Base-by-base conservation (phyloP, 2,329 filamentous ascomycete genomes). In the Xylaria sp. region DNA sequence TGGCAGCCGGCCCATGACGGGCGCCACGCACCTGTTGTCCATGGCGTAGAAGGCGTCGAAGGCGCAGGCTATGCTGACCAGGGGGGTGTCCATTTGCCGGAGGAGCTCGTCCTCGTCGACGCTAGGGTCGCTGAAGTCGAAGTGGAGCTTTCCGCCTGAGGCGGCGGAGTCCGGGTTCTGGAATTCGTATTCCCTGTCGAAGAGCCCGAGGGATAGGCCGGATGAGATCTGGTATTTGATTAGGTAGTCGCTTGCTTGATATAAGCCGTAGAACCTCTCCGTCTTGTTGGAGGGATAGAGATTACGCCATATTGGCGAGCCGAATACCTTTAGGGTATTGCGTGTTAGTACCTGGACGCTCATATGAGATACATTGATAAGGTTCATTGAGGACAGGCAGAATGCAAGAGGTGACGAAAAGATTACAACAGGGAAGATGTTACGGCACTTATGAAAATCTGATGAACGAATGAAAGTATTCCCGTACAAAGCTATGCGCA, bases 401-500 rank as follows among this genome's bases (percentile, higher is more conserved):
- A 19, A 47, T 12, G 6, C 17, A 24, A 11, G 21, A 8, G 47
- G 24, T 48, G 19, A 48, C 1, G 19, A 24, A 24, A 21, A 8
- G 24, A 48, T 17, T 3, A 17, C n/a, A 4, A 9, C 17, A 21
- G 3, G 17, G n/a, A 50, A 39, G 9, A 14, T 45, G 8, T 14
- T 17, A 59, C 12, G 19, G 21, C 4, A 2, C 19, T 4, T 11
- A 19, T 50, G 30, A 39, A 9, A 4, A 11, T 34, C 24, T 17
- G 7, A 9, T 12, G 17, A 32, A 30, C 7, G 9, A 12, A 19
- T 17, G 17, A n/a, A n/a, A 21, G 9, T 53, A 11, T 21, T 50
- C 54, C n/a, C 63, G 8, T 66, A 69, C 67, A 53, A 64, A 63
- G 53, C 68, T 69, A 56, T 69, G 65, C 55, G 68, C 68, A 19